These are phyloP conservation scores for Amyloporia xantha DNA, from an alignment of 768 basidiomycete species.

Conservation along the genomic window DNA sequence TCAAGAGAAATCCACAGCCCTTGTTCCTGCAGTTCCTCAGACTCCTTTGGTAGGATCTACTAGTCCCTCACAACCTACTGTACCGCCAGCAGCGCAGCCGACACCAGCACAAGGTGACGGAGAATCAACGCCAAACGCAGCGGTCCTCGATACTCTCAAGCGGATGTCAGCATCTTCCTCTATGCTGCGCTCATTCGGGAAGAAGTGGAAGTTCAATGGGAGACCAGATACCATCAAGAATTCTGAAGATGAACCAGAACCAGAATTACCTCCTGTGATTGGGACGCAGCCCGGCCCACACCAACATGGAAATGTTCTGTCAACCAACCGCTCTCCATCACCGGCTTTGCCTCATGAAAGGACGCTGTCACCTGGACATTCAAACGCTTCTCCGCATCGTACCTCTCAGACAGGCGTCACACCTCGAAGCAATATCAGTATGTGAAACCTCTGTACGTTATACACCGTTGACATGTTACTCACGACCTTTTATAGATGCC, in stretches of 20 bases:
- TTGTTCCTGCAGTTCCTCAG: background rate
- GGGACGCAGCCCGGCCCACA: no score
- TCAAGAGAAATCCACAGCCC: conserved; percentile 29
- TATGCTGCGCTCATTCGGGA: conserved; percentile 7
- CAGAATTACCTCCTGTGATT: no score
- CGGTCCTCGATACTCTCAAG: background rate
- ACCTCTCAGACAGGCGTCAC: conserved; percentile 26
- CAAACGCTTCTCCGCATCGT: background rate
- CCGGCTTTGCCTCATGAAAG: background rate
- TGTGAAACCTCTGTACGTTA: conserved; percentile 6
- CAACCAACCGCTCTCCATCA: background rate
- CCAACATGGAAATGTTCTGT: background rate
- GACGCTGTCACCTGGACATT: background rate
- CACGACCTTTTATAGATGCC: conserved; percentile 34
- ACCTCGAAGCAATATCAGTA: conserved; percentile 39
- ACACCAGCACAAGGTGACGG: background rate
- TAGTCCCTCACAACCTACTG: background rate
- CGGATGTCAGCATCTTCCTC: background rate
- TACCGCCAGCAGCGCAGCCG: background rate
- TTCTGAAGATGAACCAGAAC: background rate
- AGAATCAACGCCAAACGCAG: background rate
- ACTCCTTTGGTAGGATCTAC: background rate
- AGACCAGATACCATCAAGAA: background rate
- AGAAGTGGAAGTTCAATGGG: conserved; percentile 21
- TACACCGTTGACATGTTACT: background rate